These are phyloP conservation scores for Saccharomycopsis hybrid DNA, from an alignment of 1,139 yeast species.

Conservation along the genomic window DNA sequence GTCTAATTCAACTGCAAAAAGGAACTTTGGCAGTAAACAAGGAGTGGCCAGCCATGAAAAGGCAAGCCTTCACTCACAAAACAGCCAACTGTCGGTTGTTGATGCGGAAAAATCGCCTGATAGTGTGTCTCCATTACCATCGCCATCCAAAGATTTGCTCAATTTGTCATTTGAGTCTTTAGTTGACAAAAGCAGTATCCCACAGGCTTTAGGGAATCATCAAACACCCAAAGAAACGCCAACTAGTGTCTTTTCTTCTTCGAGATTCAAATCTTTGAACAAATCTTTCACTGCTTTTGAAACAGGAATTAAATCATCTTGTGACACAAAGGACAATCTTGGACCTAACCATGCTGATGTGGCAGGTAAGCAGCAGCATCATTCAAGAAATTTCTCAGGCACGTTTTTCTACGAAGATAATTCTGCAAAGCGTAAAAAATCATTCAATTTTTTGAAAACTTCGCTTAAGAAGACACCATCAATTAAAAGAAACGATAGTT, in stretches of 20 bases:
- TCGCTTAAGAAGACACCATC: conserved; percentile 3
- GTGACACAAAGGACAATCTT: neutral
- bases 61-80: too few relatives aligned
- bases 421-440: neutral
- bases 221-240: too few relatives aligned
- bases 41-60: too few relatives aligned
- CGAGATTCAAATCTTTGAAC: conserved; percentile 2
- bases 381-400: conserved; percentile 4
- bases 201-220: neutral
- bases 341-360: neutral
- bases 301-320: neutral
- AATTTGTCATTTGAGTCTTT: conserved; percentile 5
- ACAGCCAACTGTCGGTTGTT: too few relatives aligned
- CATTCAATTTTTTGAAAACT: conserved; percentile 5
- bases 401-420: neutral
- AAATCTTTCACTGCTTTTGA: conserved; percentile 1
- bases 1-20: too few relatives aligned
- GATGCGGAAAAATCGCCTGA: too few relatives aligned
- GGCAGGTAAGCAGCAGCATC: neutral
- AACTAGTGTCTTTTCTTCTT: neutral
- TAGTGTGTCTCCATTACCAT: conserved; percentile 1
- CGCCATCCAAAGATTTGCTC: conserved; percentile 6
- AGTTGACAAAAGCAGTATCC: neutral
- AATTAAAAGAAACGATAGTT: neutral
- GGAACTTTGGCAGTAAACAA: too few relatives aligned